These are phyloP conservation scores for Neonectria coccinea DNA, from an alignment of 2,329 filamentous ascomycete species.

Conservation along the genomic window DNA sequence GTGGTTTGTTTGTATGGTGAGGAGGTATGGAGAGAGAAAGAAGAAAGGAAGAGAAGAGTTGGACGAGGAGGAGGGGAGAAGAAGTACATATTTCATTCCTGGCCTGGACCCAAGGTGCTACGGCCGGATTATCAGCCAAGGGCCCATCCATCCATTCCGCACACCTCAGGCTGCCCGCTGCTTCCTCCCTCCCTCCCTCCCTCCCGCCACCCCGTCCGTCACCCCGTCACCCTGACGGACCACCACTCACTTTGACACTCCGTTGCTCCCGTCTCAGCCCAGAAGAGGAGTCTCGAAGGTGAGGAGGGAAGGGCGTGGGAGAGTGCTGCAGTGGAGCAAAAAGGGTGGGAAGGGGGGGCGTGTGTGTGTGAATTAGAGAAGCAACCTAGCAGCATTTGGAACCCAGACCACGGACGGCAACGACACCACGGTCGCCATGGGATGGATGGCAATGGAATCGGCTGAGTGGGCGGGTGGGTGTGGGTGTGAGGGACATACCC, in stretches of 20 bases:
- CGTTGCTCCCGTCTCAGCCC: constrained; percentile 4
- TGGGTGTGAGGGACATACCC: constrained; percentile 23
- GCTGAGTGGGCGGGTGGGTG: constrained; percentile 4
- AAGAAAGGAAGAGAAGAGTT: constrained; percentile 26
- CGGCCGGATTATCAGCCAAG: constrained; percentile 37
- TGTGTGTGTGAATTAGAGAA: constrained; percentile 9
- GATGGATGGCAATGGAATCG: constrained; percentile 6
- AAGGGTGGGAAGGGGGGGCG: constrained; percentile 2
- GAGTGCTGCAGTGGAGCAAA: background rate
- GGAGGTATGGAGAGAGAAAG: constrained; percentile 37
- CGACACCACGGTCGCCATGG: constrained; percentile 9
- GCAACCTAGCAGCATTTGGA: constrained; percentile 2
- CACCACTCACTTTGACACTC: background rate
- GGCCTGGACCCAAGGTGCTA: background rate
- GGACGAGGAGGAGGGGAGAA: constrained; percentile 35
- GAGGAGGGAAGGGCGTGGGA: constrained; percentile 13
- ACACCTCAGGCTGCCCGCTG: constrained; percentile 14
- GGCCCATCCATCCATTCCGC: constrained; percentile 11
- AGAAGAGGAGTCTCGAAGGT: constrained; percentile 16
- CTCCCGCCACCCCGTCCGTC: constrained; percentile 32
- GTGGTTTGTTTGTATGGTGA: constrained; percentile 26
- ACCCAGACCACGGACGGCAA: constrained; percentile 4
- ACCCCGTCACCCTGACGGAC: constrained; percentile 18
- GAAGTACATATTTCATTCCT: constrained; percentile 40
- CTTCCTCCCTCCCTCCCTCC: constrained; percentile 14